Evolutionary conservation across 371 early-diverging fungal genomes (phyloP), one percentile per base, ranked within the genome.

Genomic region (Mortierella polycephala): DNA sequence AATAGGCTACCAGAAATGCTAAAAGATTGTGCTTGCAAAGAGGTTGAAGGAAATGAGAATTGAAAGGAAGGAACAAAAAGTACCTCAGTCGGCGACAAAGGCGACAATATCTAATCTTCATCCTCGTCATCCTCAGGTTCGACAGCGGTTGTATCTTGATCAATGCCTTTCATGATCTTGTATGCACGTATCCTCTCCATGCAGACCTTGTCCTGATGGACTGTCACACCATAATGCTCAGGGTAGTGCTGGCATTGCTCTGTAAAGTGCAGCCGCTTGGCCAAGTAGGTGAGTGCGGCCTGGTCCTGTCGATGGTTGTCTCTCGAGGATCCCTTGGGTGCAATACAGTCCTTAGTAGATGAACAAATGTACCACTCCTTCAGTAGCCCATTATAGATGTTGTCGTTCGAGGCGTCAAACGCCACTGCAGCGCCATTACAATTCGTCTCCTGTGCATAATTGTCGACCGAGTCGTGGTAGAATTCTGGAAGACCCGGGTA

Each of bases 301-400:
- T 90, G 91, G 58, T 90, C 91, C 69, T 90, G 91, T 39, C 91
- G 82, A 77, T 90, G 91, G 56, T 90, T 90, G 9, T 64, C 46
- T 23, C 91, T 77, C 21, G 82, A 83, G 7, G 89, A 89, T 0
- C 89, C 91, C 42, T 76, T 69, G 14, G 91, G 91, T 1, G 91
- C 91, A 50, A 90, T 89, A 63, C 91, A 90, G 2, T 80, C 75
- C 77, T 89, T 88, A 45, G 65, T 73, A 0, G 83, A 47, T 14
- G 84, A 88, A 69, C 91, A 90, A 13, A 83, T 69, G 58, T 84
- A 88, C 89, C 89, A 90, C 10, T 84, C 83, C 23, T 81, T 63
- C 54, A 90, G 83, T 21, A 90, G 71, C 1, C 81, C 64, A 41
- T 85, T 75, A 20, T 85, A 85, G 46, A 87, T 82, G 0, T 82